Base-by-base conservation (phyloP, 148 eudicot genomes). In the Rhododendron ferrugineum region DNA sequence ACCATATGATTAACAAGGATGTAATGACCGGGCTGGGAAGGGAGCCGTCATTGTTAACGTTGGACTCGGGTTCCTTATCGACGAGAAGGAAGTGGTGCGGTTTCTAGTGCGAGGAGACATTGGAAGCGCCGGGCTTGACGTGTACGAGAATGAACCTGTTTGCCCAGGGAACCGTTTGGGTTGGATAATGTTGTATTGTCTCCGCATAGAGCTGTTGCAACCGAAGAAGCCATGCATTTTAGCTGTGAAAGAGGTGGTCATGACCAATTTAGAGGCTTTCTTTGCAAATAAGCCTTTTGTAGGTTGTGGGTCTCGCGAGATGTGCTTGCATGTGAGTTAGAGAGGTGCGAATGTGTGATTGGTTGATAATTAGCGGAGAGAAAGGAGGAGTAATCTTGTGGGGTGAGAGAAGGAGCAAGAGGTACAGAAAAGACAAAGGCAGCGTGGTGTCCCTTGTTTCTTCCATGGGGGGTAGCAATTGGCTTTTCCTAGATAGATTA, bases 61-160 rank as follows among this genome's bases (percentile, higher is more conserved):
- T 8, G 98, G 98, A 15, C 94, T 98, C 22, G 98, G 98, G 66
- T 87, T 84, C 34, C 90, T 96, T 11, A 84, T 96, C 9, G 91
- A 96, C 16, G 98, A 96, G 86, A 87, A 83, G 79, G 96, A 89
- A 79, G 58, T 94, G 86, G 96, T 92, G 70, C 83, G 77, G 86
- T 89, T 88, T 76, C 82, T 94, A 88, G 89, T 90, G 62, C 74
- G 82, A 50, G 94, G 95, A 47, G 87, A 90, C 86, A 85, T 96
- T 18, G 90, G 93, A 73, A 96, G 98, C 74, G 98, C 93, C 20
- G 96, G 98, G 52, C 93, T 96, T 46, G 98, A 96, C 85, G 98
- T 93, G 78, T 96, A 87, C 84, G 93, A 93, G 88, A 77, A 93
- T 11, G 98, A 94, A 83, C 98, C 98, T 44, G 15, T 83, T 54